Conservation (phyloP, 345 rosid genomes). For the Nephelium lappaceum region DNA sequence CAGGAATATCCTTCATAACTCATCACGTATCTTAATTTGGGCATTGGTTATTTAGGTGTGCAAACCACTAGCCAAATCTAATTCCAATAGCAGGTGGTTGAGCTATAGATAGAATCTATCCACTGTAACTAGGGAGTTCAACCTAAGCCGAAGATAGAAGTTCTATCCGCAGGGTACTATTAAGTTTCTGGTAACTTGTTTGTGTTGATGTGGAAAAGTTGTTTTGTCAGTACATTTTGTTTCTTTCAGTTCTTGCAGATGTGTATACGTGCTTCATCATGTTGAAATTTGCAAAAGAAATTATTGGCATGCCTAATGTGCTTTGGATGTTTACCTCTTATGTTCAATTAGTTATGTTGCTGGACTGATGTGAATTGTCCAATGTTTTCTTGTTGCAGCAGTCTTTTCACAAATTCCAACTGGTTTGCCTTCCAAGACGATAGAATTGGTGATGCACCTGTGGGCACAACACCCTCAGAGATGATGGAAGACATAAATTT, state of each 20-base stretch:
- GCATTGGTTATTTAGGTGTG: not conserved
- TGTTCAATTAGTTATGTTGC: not conserved
- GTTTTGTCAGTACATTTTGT: not conserved
- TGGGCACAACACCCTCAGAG: conserved; percentile 53
- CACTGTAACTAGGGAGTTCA: not conserved
- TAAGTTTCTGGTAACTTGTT: not conserved
- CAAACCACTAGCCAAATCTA: not conserved
- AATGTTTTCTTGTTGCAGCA: conserved; percentile 40
- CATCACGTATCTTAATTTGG: not conserved
- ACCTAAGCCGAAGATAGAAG: not conserved
- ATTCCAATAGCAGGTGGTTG: not conserved
- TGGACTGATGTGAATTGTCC: not conserved
- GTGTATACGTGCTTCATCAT: not conserved
- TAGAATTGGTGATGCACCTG: conserved; percentile 54
- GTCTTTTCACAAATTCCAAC: conserved; percentile 88
- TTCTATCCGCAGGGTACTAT: not conserved
- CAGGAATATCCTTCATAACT: not conserved
- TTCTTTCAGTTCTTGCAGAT: not conserved
- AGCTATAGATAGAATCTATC: not conserved
- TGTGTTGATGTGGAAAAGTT: not conserved
- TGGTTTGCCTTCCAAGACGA: conserved; percentile 99
- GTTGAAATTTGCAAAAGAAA: conserved; percentile 3
- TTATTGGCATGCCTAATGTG: conserved; percentile 5
- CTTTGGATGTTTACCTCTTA: not conserved
- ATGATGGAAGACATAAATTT: conserved; percentile 84